Evolutionary conservation across 2,329 filamentous ascomycete genomes (phyloP), one percentile per base, ranked within the genome.

Genomic region (Hypoxylon sp.): DNA sequence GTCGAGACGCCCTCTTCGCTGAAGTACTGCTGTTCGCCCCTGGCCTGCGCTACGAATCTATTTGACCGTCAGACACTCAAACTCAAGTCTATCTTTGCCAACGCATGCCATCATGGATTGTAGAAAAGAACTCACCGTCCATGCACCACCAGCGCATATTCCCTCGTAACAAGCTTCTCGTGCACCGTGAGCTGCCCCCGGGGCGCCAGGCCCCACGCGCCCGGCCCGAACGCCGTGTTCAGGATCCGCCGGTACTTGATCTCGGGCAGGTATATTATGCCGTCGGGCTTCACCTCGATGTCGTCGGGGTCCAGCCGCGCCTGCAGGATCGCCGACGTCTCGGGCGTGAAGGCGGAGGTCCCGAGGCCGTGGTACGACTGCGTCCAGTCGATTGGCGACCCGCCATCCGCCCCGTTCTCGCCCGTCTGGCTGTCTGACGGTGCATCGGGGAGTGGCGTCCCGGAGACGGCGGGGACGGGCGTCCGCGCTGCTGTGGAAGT

Each of bases 281-380:
- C 96, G 82, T 99, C 96, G 33, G 96, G 95, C 84, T 99, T 99
- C 78, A 99, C 92, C 84, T 99, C 96, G 61, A 99, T 90, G 81
- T 98, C 95, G 53, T 90, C 86, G 0, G 87, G 82, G 60, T 89
- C 83, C 11, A 97, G 79, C 1, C 90, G 89, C 63, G 88, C 84
- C 69, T 92, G 87, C 51, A 98, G 85, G 20, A 93, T 86, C 14
- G 89, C 85, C 8, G 88, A 86, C 59, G 91, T 88, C 80, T 94
- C 91, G 50, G 89, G 82, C 2, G 89, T 84, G 80, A 97, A 97
- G 0, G 93, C 87, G 35, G 84, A 84, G 0, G 86, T 85, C 37
- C 90, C 91, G 17, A 97, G 88, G 11, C 93, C 93, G 79, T 95
- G 90, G 84, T 91, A 97, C 13, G 93, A 97, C 54, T 87, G 89